Percentiles rank a stretch among this genome's conserved stretches.
These are phyloP conservation scores for Naumovozyma baii DNA, from an alignment of 805 yeast species.

Conservation along the genomic window DNA sequence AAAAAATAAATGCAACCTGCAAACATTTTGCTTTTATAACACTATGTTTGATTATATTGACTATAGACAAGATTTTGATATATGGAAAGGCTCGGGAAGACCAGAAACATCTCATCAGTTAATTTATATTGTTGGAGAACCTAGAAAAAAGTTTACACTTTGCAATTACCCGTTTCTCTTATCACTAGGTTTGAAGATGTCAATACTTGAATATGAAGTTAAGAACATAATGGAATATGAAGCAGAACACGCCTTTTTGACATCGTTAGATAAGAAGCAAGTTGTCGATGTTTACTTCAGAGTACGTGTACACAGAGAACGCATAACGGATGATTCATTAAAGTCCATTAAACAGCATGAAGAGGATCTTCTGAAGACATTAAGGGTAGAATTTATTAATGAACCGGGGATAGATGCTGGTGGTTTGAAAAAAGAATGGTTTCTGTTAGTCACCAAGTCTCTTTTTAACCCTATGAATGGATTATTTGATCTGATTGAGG, in stretches of 20 bases:
- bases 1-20: neutral
- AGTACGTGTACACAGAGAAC: constrained; percentile 56
- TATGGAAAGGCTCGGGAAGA: constrained; percentile 40
- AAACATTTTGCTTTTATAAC: constrained; percentile 45
- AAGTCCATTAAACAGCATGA: constrained; percentile 46
- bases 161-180: constrained; percentile 80
- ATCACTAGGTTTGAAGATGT: constrained; percentile 72
- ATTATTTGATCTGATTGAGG: constrained; percentile 55
- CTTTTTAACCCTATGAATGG: constrained; percentile 62
- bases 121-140: neutral
- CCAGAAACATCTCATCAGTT: neutral
- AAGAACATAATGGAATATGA: constrained; percentile 70
- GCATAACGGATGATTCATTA: constrained; percentile 67
- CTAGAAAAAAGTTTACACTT: constrained; percentile 36
- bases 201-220: constrained; percentile 74
- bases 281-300: constrained; percentile 60
- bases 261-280: constrained; percentile 53
- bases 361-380: constrained; percentile 57
- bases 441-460: constrained; percentile 58
- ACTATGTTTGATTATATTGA: constrained; percentile 72
- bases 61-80: constrained; percentile 68
- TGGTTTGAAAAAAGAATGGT: constrained; percentile 92
- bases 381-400: constrained; percentile 68
- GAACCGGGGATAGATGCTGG: constrained; percentile 97
- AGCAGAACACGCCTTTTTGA: constrained; percentile 83